Evolutionary conservation across 1,139 yeast species (phyloP).

Genomic region (Geotrichum europaeum): DNA sequence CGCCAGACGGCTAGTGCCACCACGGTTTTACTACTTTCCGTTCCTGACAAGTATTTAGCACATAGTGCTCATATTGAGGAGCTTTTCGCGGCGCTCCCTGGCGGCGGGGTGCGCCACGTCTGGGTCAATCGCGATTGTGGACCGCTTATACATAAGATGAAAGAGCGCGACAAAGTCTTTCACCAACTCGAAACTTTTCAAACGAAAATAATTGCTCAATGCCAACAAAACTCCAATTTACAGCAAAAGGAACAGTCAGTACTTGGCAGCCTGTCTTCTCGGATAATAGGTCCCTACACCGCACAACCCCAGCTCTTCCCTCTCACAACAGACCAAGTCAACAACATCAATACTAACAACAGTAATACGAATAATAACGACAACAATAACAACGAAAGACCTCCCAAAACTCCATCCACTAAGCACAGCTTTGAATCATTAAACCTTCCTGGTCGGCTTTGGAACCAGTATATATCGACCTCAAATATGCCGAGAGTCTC

Average conservation of each 20-base stretch:
- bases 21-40: slow-evolving; percentile 27
- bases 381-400: not conserved
- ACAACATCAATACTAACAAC: not conserved
- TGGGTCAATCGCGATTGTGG: slow-evolving; percentile 32
- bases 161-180: slow-evolving; percentile 19
- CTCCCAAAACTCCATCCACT: not conserved
- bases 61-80: slow-evolving; percentile 19
- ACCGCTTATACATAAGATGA: slow-evolving; percentile 21
- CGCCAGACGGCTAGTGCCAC: slow-evolving; percentile 25
- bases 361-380: not conserved
- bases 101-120: slow-evolving; percentile 23
- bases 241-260: slow-evolving; percentile 4
- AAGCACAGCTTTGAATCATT: not conserved
- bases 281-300: not conserved
- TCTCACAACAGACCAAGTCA: not conserved
- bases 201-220: slow-evolving; percentile 14
- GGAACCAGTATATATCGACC: slow-evolving; percentile 23
- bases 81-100: slow-evolving; percentile 25
- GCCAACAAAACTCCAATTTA: slow-evolving; percentile 5
- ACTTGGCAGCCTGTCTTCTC: not conserved
- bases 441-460: slow-evolving; percentile 24
- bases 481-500: slow-evolving; percentile 19
- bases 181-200: slow-evolving; percentile 24
- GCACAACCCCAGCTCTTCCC: not conserved
- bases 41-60: slow-evolving; percentile 19